Base-by-base conservation (phyloP, 176 grass and related monocot species). In the Carex littledalei region DNA sequence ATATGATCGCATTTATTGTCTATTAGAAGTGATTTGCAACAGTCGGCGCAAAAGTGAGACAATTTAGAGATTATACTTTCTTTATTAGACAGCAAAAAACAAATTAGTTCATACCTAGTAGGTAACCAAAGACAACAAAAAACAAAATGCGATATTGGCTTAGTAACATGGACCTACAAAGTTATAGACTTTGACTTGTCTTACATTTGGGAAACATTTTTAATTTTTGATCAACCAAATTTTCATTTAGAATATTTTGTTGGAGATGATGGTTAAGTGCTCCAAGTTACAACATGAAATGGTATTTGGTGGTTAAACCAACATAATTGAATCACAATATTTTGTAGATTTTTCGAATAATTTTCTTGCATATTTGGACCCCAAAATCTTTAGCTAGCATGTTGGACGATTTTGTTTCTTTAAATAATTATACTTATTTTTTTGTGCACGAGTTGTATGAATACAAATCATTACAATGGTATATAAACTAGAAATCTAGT, bases 171-270 rank as follows among this genome's bases (percentile, higher is more conserved):
- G 56, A 22, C 56, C 55, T 22, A 61, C 79, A 65, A 65, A 82
- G 13, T 82, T 65, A 49, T 61, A 26, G 59, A 82, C 18, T 21
- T 43, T 64, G 57, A 63, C 61, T 67, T 83, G 81, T 83, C 45
- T 83, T 83, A 65, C 63, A 68, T 83, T 13, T 67, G 11, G 81
- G 81, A 67, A 54, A 32, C 63, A 83, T 68, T 83, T 83, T 50
- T 47, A 41, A 41, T 41, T 45, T 72, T 72, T 65, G 17, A 63
- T 81, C 4, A 22, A 63, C 9, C 79, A 49, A 81, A 62, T 13
- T 47, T 64, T 63, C 0, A 64, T 61, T 82, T 39, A 47, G 5
- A 63, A 18, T 78, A 78, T 78, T 57, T 56, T 78, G 2, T 54
- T 54, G 16, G 73, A 32, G 13, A 32, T 78, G 32, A 57, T 78